phyloP scores from a whole-genome alignment of 495 filamentous ascomycete species.

The Aspergillus coremiiformis region DNA sequence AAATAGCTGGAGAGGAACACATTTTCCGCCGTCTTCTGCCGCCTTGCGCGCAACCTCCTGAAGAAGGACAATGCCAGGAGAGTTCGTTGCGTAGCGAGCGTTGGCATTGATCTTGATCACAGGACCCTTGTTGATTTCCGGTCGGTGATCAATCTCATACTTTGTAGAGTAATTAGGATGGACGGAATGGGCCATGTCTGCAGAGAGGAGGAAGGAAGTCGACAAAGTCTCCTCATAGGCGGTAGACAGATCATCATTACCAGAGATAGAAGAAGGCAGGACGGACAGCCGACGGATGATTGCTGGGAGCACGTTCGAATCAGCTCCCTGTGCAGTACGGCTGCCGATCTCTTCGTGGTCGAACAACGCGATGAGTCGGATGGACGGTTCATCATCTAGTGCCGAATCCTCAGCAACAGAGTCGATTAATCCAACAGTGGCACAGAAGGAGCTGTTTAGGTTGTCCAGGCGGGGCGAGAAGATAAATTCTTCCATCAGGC shows the following conservation, averaged over 20 bases:
- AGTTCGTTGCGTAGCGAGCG: conserved; percentile 90
- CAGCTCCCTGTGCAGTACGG: conserved; percentile 81
- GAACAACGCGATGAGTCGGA: conserved; percentile 85
- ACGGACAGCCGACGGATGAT: conserved; percentile 83
- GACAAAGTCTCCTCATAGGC: conserved; percentile 90
- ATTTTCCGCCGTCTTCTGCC: conserved; percentile 35
- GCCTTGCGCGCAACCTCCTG: conserved; percentile 75
- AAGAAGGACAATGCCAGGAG: conserved; percentile 85
- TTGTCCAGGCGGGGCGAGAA: conserved; percentile 92
- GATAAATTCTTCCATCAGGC: conserved; percentile 87
- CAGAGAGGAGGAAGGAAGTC: conserved; percentile 90
- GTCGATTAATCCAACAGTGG: conserved; percentile 69
- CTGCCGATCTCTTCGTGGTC: conserved; percentile 98
- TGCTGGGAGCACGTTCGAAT: conserved; percentile 84
- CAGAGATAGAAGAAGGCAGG: conserved; percentile 49
- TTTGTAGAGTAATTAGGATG: conserved; percentile 91
- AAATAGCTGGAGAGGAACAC: conserved; percentile 86
- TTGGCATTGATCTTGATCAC: conserved; percentile 99
- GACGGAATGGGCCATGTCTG: conserved; percentile 94
- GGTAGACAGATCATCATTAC: conserved; percentile 51
- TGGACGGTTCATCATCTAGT: conserved; percentile 67
- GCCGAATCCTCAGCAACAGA: conserved; percentile 55
- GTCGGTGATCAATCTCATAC: conserved; percentile 84
- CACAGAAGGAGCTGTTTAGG: conserved; percentile 89
- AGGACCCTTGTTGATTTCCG: conserved; percentile 91